Base-by-base conservation (phyloP, 1,284 basidiomycete genomes). In the Taiwanofungus camphoratus region DNA sequence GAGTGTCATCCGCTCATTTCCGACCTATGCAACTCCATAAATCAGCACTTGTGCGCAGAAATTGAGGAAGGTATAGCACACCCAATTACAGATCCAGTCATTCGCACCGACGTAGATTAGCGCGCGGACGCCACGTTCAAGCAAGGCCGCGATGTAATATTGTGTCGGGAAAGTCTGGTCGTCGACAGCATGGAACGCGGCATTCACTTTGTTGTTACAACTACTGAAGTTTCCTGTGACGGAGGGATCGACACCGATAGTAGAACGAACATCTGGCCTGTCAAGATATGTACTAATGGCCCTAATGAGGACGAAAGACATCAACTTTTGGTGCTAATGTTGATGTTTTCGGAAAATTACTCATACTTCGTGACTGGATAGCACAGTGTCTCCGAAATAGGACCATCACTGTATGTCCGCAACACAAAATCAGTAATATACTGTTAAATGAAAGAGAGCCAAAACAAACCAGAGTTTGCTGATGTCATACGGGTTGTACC, bases 31-130 rank as follows among this genome's bases (percentile, higher is more conserved):
- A 18, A 19, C 11, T 5, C 35, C n/a, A 8, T 18, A 31, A 21
- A 8, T 22, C 4, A 15, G 13, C 16, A 13, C 15, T 29, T 22
- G 20, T 4, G 21, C 18, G 15, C 9, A 38, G 27, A n/a, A 22
- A 35, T 18, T 12, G 31, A 13, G 26, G n/a, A 36, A 36, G 16
- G 26, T 16, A 16, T 29, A 35, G 11, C 52, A 16, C 33, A 87
- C 63, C 72, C 81, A 82, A 61, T 87, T 89, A 58, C 85, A 88
- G 48, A 85, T 80, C 70, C 74, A 86, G 59, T 88, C 86, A 44
- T 79, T 76, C 2, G 70, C 73, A 2, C 86, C 86, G 3, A 80
- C 82, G 53, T 89, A 89, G 46, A 90, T 77, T 13, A 93, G 72
- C 3, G 83, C 79, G 5, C 75, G 67, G 20, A 93, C 67, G 1